Conservation (phyloP, 768 basidiomycete genomes). For the Kwoniella newhampshirensis region DNA sequence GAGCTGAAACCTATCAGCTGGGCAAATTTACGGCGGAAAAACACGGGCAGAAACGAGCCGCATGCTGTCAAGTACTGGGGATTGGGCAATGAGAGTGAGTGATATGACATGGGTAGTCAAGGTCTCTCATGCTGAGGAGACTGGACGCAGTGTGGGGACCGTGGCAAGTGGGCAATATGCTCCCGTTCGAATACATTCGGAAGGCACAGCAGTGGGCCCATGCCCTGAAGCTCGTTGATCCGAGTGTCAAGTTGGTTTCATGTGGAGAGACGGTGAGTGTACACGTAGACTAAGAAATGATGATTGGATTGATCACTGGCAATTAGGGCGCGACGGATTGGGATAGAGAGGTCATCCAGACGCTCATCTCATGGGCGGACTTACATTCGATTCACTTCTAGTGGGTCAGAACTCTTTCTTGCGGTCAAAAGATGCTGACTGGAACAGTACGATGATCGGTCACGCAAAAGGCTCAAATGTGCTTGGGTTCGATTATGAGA, state of each 20-base stretch:
- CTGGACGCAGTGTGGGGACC: constrained; percentile 47
- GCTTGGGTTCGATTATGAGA: constrained; percentile 54
- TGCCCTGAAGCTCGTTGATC: constrained; percentile 62
- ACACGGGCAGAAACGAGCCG: constrained; percentile 61
- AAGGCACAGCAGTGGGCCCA: constrained; percentile 66
- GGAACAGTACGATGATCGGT: constrained; percentile 41
- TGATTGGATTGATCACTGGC: too few species aligned
- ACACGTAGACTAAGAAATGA: constrained; percentile 25
- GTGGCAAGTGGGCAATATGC: constrained; percentile 62
- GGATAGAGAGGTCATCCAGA: constrained; percentile 54
- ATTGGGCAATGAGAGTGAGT: constrained; percentile 61
- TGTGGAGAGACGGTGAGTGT: constrained; percentile 56
- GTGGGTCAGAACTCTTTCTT: constrained; percentile 18
- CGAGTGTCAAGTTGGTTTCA: constrained; percentile 60
- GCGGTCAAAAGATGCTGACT: background rate
- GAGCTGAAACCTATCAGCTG: constrained; percentile 55
- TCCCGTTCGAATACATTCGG: constrained; percentile 61
- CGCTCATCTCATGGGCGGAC: constrained; percentile 55
- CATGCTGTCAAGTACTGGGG: constrained; percentile 59
- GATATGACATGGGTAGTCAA: background rate
- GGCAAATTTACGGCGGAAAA: constrained; percentile 63
- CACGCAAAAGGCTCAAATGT: constrained; percentile 35
- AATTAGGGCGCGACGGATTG: constrained; percentile 50
- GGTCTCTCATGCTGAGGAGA: background rate
- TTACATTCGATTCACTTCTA: constrained; percentile 57